Evolutionary conservation across 1,139 yeast genomes (phyloP).

Genomic region (Zhuliangozyma blackwelliae): DNA sequence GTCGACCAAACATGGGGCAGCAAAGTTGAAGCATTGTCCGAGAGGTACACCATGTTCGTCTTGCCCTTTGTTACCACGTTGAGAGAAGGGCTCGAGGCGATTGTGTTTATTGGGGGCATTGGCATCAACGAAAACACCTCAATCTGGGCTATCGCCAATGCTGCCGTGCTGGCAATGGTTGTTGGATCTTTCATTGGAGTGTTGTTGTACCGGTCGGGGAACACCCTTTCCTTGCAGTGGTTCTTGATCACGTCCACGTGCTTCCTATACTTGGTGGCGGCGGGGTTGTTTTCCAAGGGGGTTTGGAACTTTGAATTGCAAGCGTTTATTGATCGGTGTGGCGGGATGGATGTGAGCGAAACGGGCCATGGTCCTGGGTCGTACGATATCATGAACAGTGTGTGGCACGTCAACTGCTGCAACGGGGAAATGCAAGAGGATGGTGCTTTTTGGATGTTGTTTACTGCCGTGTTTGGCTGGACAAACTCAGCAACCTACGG

Average conservation of each 20-base stretch:
- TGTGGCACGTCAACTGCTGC: conserved; percentile 49
- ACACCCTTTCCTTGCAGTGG: conserved; percentile 37
- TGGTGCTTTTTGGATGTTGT: conserved; percentile 43
- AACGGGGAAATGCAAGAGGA: conserved; percentile 43
- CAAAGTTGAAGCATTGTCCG: conserved; percentile 19
- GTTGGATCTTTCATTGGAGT: conserved; percentile 35
- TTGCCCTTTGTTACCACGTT: conserved; percentile 44
- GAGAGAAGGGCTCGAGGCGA: conserved; percentile 48
- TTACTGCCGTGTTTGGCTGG: conserved; percentile 46
- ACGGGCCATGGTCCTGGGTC: conserved; percentile 49
- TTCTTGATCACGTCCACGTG: conserved; percentile 39
- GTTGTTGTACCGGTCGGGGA: conserved; percentile 38
- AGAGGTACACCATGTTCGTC: conserved; percentile 37
- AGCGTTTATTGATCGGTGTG: conserved; percentile 36
- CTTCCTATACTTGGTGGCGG: conserved; percentile 41
- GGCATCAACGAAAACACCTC: conserved; percentile 42
- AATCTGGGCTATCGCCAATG: conserved; percentile 27
- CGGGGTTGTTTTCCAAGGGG: conserved; percentile 44
- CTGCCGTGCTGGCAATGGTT: conserved; percentile 26
- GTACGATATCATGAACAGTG: conserved; percentile 35
- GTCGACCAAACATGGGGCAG: conserved; percentile 7
- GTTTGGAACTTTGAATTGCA: conserved; percentile 46
- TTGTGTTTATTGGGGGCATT: conserved; percentile 45
- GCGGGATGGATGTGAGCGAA: conserved; percentile 43
- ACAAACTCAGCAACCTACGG: conserved; percentile 48